Evolutionary conservation across 1,284 basidiomycete genomes (phyloP).

Genomic region (Cutaneotrichosporon sp.): DNA sequence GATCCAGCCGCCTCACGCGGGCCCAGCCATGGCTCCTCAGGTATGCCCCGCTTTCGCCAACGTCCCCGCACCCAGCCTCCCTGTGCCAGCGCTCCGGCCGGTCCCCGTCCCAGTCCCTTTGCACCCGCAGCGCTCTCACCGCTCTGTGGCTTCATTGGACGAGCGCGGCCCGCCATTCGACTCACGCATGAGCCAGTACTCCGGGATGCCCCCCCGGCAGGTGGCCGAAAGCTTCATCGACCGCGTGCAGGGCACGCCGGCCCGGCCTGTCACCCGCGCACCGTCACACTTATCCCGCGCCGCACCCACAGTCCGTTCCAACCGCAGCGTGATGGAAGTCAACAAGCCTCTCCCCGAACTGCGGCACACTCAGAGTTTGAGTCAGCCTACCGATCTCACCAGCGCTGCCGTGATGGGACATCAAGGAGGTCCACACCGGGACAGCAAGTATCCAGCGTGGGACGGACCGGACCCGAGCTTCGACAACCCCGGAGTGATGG

Average conservation of each 20-base stretch:
- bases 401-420: neutral
- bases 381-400: neutral
- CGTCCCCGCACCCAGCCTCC: neutral
- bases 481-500: neutral
- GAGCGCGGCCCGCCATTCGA: neutral
- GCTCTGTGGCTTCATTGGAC: neutral
- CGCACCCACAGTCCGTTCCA: conserved; percentile 9
- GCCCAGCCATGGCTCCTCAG: neutral
- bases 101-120: neutral
- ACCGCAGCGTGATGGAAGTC: conserved; percentile 5
- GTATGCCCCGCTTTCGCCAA: neutral
- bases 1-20: neutral
- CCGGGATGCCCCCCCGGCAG: neutral
- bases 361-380: neutral
- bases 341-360: conserved; percentile 34
- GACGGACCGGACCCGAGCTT: neutral
- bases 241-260: neutral
- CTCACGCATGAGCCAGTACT: neutral
- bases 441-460: conserved; percentile 40
- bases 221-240: neutral
- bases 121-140: neutral
- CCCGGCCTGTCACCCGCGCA: neutral
- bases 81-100: neutral
- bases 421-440: conserved; percentile 9
- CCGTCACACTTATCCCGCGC: neutral